Evolutionary conservation across 805 yeast genomes (phyloP), one percentile per base, ranked within the genome.

Genomic region (Ogataea pignaliae): DNA sequence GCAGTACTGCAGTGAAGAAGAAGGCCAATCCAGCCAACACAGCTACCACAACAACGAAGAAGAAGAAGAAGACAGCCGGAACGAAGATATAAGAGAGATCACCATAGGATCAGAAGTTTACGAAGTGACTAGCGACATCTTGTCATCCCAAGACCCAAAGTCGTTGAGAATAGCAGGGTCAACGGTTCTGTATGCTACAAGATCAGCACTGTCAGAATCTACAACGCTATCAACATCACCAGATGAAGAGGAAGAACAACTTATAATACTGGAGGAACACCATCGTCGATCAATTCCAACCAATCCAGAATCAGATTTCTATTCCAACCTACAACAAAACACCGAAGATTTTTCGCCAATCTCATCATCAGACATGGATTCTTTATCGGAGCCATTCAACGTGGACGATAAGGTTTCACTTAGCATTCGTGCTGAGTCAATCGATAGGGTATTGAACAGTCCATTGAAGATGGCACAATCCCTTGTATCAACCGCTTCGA

Each of bases 71-170:
- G 10, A 30, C 10, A 30, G 14, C 33, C 33, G 9, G 33, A 29
- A 12, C 10, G 10, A 47, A 39, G 41, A 42, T 41, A 14, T 53
- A 40, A 46, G 43, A 34, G 44, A 48, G 30, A 45, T 53, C 29
- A 34, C 34, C 16, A 41, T 53, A 17, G 54, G 54, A 10, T 43
- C 51, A 3, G 54, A 48, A 29, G 38, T 45, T 12, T 53, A 48
- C 31, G 56, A 53, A 37, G 49, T 53, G 14, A 53, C 56, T 3
- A 53, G 56, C 41, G 56, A 53, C 35, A 50, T 53, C 14, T 37
- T 53, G 14, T 53, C 56, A 3, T 44, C 54, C 26, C 50, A 47
- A 32, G 56, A 50, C 39, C 54, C 54, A 17, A 50, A 43, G 21
- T 53, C 56, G 3, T 15, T 50, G n/a, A 37, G 56, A 39, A 30